phyloP scores from a whole-genome alignment of 2,329 filamentous ascomycete genomes.

The Penicillium sp. region DNA sequence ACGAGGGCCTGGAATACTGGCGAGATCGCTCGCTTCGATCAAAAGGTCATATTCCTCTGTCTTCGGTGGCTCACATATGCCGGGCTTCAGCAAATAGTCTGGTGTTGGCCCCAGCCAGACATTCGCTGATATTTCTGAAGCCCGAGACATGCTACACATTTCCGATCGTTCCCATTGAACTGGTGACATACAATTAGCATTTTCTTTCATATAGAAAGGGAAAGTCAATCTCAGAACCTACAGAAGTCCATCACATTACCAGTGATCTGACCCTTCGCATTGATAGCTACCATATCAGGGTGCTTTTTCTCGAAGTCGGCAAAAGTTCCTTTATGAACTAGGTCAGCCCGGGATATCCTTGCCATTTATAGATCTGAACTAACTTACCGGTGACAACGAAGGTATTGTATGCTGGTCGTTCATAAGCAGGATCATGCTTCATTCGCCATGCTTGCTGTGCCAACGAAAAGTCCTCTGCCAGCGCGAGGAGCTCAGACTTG shows the following conservation, averaged over 20 bases:
- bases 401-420: constrained; percentile 75
- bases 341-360: constrained; percentile 6
- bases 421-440: constrained; percentile 61
- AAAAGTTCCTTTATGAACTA: constrained; percentile 63
- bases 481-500: constrained; percentile 67
- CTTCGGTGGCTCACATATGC: constrained; percentile 51
- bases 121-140: constrained; percentile 85
- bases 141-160: constrained; percentile 91
- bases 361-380: neutral
- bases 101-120: constrained; percentile 90
- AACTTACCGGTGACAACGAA: constrained; percentile 71
- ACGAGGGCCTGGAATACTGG: constrained; percentile 72
- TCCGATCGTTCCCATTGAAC: constrained; percentile 83
- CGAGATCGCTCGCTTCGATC: constrained; percentile 87
- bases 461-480: constrained; percentile 67
- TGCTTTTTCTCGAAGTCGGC: constrained; percentile 71
- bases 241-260: constrained; percentile 84
- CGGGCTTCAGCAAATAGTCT: constrained; percentile 61
- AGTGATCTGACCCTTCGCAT: constrained; percentile 72
- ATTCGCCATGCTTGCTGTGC: constrained; percentile 79
- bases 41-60: constrained; percentile 73
- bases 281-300: constrained; percentile 73
- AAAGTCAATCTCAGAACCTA: constrained; percentile 39
- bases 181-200: constrained; percentile 25
- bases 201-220: neutral